These are phyloP conservation scores for Monosporascus sp. DNA, from an alignment of 2,329 filamentous ascomycete species.

Conservation along the genomic window DNA sequence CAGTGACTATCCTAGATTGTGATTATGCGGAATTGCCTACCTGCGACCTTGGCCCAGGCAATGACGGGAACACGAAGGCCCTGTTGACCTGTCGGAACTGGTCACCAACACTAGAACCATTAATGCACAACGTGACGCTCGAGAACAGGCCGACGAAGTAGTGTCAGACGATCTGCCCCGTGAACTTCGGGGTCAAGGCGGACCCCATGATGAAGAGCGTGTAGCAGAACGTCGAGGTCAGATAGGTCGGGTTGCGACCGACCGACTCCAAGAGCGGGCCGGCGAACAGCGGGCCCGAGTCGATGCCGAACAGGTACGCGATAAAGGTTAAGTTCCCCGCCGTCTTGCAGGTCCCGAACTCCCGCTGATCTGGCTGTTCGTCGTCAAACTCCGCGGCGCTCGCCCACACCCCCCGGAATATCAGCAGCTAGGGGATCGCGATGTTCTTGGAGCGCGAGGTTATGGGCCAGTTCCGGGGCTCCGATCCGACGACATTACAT, in stretches of 20 bases:
- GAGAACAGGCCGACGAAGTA: conserved; percentile 43
- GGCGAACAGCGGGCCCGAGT: conserved; percentile 40
- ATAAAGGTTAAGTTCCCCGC: conserved; percentile 39
- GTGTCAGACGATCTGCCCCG: conserved; percentile 41
- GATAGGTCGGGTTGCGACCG: conserved; percentile 44
- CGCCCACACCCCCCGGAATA: conserved; percentile 42
- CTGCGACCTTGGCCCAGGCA: conserved; percentile 37
- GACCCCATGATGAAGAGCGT: conserved; percentile 44
- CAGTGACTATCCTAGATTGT: background rate
- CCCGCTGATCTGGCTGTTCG: conserved; percentile 32
- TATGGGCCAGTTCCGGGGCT: conserved; percentile 38
- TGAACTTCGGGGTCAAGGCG: conserved; percentile 40
- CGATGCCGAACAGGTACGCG: conserved; percentile 43
- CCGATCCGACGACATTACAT: no score
- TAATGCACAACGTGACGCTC: conserved; percentile 28
- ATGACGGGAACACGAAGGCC: conserved; percentile 44
- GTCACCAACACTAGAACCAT: conserved; percentile 41
- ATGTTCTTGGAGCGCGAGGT: conserved; percentile 25
- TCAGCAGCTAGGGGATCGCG: conserved; percentile 31
- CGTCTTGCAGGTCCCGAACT: conserved; percentile 39
- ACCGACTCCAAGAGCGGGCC: conserved; percentile 44
- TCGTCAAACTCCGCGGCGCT: conserved; percentile 44
- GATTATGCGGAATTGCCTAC: conserved; percentile 9
- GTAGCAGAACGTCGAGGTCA: conserved; percentile 38
- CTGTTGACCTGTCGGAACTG: conserved; percentile 42